Evolutionary conservation across 2,329 filamentous ascomycete species (phyloP).

Genomic region (Coniochaeta ligniaria): DNA sequence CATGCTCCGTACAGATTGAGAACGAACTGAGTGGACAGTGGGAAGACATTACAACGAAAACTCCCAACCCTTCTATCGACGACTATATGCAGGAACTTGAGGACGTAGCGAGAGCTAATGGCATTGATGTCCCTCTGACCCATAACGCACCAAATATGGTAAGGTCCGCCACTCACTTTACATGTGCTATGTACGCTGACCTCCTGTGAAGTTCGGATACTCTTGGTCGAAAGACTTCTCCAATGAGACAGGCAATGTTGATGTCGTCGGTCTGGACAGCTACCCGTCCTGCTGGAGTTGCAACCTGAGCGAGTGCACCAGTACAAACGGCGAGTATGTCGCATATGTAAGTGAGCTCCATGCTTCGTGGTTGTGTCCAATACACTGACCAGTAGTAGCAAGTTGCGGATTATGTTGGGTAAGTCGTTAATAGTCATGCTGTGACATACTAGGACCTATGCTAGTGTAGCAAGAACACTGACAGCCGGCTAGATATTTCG

Average conservation of each 20-base stretch:
- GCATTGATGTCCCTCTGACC: conserved; percentile 50
- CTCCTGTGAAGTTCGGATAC: conserved; percentile 25
- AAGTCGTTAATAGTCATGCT: neutral
- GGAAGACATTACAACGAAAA: conserved; percentile 30
- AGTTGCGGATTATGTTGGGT: conserved; percentile 9
- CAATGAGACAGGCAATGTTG: conserved; percentile 47
- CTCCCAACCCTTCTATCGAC: conserved; percentile 38
- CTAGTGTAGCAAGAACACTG: neutral
- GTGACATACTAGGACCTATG: neutral
- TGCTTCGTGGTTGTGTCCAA: too few relatives aligned
- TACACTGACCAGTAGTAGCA: neutral
- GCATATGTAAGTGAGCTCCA: conserved; percentile 29
- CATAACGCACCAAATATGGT: conserved; percentile 54
- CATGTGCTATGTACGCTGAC: neutral
- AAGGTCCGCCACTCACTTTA: conserved; percentile 1
- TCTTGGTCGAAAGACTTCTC: conserved; percentile 56
- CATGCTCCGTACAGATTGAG: conserved; percentile 33
- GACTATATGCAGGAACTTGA: conserved; percentile 53
- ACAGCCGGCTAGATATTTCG: conserved; percentile 14
- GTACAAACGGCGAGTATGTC: conserved; percentile 51
- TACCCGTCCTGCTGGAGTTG: conserved; percentile 57
- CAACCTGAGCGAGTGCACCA: conserved; percentile 52
- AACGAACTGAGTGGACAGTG: conserved; percentile 44
- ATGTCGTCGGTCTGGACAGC: conserved; percentile 44
- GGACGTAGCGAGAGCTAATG: conserved; percentile 42